Evolutionary conservation across 1,284 basidiomycete species (phyloP).

Genomic region (Thelephora terrestris): DNA sequence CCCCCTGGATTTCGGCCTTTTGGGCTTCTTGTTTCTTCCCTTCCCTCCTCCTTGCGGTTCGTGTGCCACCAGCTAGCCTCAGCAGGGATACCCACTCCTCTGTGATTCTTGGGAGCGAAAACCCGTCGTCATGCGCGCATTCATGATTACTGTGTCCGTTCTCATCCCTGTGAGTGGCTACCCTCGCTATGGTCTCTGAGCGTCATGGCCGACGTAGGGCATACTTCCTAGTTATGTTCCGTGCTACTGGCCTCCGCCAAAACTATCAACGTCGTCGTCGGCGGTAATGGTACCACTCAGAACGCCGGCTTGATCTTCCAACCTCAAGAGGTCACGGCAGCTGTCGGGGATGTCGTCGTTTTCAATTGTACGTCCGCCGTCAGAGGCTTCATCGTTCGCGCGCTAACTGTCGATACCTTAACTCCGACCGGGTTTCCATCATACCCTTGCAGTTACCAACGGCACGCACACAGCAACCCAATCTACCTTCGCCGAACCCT

Average conservation of each 20-base stretch:
- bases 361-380: constrained; percentile 40
- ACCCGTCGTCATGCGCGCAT: no score
- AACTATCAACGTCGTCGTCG: constrained; percentile 29
- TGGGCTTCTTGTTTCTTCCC: no score
- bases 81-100: no score
- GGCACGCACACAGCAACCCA: constrained; percentile 28
- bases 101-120: no score
- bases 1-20: no score
- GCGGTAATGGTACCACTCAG: constrained; percentile 35
- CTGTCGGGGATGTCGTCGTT: constrained; percentile 35
- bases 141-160: neutral
- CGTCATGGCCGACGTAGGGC: neutral
- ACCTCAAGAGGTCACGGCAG: constrained; percentile 35
- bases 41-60: no score
- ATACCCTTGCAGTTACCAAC: neutral
- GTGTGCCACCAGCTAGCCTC: no score
- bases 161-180: neutral
- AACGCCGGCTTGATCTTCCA: constrained; percentile 35
- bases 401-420: no score
- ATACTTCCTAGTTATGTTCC: neutral
- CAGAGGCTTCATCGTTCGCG: neutral
- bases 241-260: neutral
- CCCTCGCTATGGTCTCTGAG: neutral
- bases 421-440: no score
- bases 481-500: constrained; percentile 43